Percentiles rank a stretch among this genome's conserved stretches.
Conservation (phyloP, 257 asterid genomes). For the Solanum medicagineum region DNA sequence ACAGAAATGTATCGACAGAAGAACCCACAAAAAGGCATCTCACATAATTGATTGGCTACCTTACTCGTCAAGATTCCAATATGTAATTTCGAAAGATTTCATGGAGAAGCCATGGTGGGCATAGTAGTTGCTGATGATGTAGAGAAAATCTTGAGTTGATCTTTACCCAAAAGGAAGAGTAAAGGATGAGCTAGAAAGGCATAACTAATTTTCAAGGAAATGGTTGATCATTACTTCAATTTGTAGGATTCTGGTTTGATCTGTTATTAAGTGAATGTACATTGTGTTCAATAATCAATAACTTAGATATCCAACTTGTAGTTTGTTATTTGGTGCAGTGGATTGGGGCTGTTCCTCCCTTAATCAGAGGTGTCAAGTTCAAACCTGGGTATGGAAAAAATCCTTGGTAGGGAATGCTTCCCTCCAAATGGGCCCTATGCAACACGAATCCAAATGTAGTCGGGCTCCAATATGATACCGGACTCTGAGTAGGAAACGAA, state of each 20-base stretch:
- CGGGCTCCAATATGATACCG: too few species aligned
- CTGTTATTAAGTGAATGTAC: background rate
- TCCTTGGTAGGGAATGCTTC: too few species aligned
- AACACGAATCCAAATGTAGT: too few species aligned
- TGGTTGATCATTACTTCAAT: conserved; percentile 1
- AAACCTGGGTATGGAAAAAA: too few species aligned
- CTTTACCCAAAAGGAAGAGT: background rate
- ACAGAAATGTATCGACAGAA: conserved; percentile 24
- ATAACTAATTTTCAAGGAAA: background rate
- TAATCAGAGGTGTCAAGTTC: too few species aligned
- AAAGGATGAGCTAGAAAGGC: background rate
- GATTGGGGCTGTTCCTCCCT: too few species aligned
- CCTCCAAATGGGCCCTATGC: too few species aligned
- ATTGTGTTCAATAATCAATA: background rate
- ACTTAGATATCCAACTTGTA: background rate
- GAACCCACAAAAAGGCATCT: conserved; percentile 17
- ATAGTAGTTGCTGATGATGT: background rate
- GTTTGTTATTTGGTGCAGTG: background rate
- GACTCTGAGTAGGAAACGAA: too few species aligned
- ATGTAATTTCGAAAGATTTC: conserved; percentile 33
- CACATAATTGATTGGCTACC: conserved; percentile 46
- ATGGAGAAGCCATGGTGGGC: conserved; percentile 38
- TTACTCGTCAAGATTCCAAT: conserved; percentile 39
- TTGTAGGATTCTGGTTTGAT: background rate
- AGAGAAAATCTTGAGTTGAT: background rate